Evolutionary conservation across 1,139 yeast genomes (phyloP).

Genomic region (Suhomyces taliae): DNA sequence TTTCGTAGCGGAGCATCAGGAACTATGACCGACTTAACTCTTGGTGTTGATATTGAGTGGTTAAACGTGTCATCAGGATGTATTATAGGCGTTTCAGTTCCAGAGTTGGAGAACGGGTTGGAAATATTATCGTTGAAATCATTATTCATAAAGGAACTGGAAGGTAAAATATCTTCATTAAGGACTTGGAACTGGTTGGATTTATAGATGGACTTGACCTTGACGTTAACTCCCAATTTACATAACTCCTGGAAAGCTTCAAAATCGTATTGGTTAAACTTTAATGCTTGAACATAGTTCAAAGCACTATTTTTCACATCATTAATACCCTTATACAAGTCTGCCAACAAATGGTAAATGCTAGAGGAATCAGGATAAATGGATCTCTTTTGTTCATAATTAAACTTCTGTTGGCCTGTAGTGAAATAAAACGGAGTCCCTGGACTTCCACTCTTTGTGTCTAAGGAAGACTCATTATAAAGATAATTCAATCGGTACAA

Average conservation of each 20-base stretch:
- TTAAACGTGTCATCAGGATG: conserved; percentile 27
- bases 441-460: conserved; percentile 3
- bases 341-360: conserved; percentile 68
- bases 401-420: conserved; percentile 27
- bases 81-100: conserved; percentile 12
- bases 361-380: conserved; percentile 65
- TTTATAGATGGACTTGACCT: conserved; percentile 60
- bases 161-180: conserved; percentile 13
- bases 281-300: conserved; percentile 67
- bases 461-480: conserved; percentile 34
- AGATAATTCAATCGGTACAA: conserved; percentile 37
- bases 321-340: conserved; percentile 51
- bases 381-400: conserved; percentile 36
- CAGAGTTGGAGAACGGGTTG: conserved; percentile 26
- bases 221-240: conserved; percentile 66
- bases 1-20: conserved; percentile 60
- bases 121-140: conserved; percentile 17
- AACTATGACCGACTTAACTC: conserved; percentile 38
- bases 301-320: conserved; percentile 66
- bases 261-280: conserved; percentile 76
- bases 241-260: conserved; percentile 83
- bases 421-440: conserved; percentile 19
- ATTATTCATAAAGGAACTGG: conserved; percentile 5
- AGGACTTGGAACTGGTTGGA: conserved; percentile 13
- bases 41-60: conserved; percentile 44